Evolutionary conservation across 108 stramenopile species (phyloP).

Genomic region (Thalassiosira profunda): DNA sequence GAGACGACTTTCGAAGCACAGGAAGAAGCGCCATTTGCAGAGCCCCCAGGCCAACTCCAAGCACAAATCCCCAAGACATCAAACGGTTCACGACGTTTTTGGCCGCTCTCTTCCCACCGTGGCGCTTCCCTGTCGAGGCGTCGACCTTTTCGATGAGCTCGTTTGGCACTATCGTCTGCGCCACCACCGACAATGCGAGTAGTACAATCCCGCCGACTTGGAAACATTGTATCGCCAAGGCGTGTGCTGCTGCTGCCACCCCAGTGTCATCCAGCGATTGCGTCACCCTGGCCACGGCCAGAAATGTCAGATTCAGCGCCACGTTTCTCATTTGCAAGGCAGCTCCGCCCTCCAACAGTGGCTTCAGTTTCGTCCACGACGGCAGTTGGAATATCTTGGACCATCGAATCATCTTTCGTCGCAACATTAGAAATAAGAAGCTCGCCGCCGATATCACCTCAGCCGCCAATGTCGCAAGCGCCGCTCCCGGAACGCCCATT

Average conservation of each 20-base stretch:
- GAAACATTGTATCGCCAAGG: slow-evolving; percentile 88
- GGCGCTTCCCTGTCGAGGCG: slow-evolving; percentile 38
- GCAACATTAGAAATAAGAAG: slow-evolving; percentile 63
- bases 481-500: slow-evolving; percentile 91
- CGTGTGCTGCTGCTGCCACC: slow-evolving; percentile 86
- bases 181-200: slow-evolving; percentile 81
- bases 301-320: slow-evolving; percentile 85
- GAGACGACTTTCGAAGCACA: slow-evolving; percentile 73
- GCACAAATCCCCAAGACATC: slow-evolving; percentile 85
- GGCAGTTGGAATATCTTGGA: slow-evolving; percentile 67
- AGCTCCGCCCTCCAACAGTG: slow-evolving; percentile 79
- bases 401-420: slow-evolving; percentile 60
- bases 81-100: slow-evolving; percentile 76
- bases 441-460: slow-evolving; percentile 74
- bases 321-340: slow-evolving; percentile 88
- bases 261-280: slow-evolving; percentile 86
- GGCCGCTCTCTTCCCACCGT: slow-evolving; percentile 67
- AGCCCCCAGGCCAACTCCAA: slow-evolving; percentile 71
- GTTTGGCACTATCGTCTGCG: slow-evolving; percentile 89
- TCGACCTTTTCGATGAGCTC: slow-evolving; percentile 77
- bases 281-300: slow-evolving; percentile 82
- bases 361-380: slow-evolving; percentile 60
- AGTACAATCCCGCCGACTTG: slow-evolving; percentile 89
- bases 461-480: slow-evolving; percentile 80
- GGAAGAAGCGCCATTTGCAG: slow-evolving; percentile 79